Evolutionary conservation across 768 basidiomycete species (phyloP), one percentile per base, ranked within the genome.

Genomic region (Lentinula guzmanii): DNA sequence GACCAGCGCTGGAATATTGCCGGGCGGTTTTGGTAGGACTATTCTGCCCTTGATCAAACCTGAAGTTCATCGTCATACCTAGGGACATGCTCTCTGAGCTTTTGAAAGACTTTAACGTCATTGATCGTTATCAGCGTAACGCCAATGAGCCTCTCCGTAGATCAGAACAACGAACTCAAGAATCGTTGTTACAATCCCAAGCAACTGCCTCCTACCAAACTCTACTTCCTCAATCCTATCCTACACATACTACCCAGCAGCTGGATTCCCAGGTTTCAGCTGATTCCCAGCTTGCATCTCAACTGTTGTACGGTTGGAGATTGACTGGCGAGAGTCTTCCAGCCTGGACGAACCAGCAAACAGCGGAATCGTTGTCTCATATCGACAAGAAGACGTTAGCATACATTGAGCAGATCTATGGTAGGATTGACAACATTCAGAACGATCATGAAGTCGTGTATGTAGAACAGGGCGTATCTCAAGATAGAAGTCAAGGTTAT

Each of bases 71-170:
- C 16, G 4, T 45, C 16, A 13, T 45, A 5, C 43, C 9, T 24
- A 60, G 59, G 37, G 59, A 60, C 48, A 60, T 60, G 51, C 48
- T 60, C n/a, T 33, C 48, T 31, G 59, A 60, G 46, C 51, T 60
- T n/a, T 33, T 50, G 28, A 51, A 24, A 18, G 59, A 60, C 24
- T 52, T 60, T 28, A 51, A 52, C 10, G 9, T 41, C 10, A 33
- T 41, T 37, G 35, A 60, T 15, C 59, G 52, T 35, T 39, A 39
- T 16, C 35, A 2, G n/a, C 48, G 39, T 28, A 50, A 52, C 3
- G 16, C 37, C 9, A 31, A 60, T n/a, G 41, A 56, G 18, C 41
- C 55, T 28, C 21, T 34, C 1, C 16, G 16, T 33, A 15, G n/a
- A 41, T n/a, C 21, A 21, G 16, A 39, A 28, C 18, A 16, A 5